Evolutionary conservation across 2,329 filamentous ascomycete species (phyloP).

Genomic region (Paracoccidioides lutzii): DNA sequence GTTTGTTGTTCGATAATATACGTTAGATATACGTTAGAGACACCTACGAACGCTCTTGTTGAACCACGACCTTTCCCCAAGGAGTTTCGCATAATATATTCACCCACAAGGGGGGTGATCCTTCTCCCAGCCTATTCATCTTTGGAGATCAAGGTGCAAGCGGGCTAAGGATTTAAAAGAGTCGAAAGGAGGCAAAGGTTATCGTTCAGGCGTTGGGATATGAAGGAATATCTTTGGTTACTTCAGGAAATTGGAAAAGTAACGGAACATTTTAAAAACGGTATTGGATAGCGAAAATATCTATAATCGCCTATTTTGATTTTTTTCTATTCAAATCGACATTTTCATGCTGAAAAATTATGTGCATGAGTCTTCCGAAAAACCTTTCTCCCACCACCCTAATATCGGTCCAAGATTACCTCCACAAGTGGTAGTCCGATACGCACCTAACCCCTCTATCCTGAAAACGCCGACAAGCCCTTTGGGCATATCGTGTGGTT

Average conservation of each 20-base stretch:
- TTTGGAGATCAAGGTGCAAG: neutral
- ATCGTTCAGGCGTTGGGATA: neutral
- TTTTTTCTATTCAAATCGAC: constrained; percentile 4
- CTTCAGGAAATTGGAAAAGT: neutral
- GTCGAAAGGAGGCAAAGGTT: neutral
- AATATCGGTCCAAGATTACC: neutral
- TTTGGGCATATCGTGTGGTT: neutral
- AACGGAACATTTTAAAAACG: neutral
- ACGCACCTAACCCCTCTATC: neutral
- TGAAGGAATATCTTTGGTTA: neutral
- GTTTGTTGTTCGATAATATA: neutral
- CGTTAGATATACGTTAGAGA: neutral
- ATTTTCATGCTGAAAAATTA: constrained; percentile 2
- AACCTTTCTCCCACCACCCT: neutral
- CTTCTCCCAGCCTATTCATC: neutral
- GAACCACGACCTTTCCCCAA: neutral
- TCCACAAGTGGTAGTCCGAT: neutral
- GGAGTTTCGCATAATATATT: neutral
- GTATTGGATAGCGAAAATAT: constrained; percentile 2
- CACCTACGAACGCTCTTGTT: neutral
- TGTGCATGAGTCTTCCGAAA: constrained; percentile 1
- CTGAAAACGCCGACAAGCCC: neutral
- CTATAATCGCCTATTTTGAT: constrained; percentile 2
- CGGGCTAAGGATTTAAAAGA: neutral
- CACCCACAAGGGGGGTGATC: neutral